Evolutionary conservation across 2,329 filamentous ascomycete species (phyloP).

Genomic region (Juglanconis oblonga): DNA sequence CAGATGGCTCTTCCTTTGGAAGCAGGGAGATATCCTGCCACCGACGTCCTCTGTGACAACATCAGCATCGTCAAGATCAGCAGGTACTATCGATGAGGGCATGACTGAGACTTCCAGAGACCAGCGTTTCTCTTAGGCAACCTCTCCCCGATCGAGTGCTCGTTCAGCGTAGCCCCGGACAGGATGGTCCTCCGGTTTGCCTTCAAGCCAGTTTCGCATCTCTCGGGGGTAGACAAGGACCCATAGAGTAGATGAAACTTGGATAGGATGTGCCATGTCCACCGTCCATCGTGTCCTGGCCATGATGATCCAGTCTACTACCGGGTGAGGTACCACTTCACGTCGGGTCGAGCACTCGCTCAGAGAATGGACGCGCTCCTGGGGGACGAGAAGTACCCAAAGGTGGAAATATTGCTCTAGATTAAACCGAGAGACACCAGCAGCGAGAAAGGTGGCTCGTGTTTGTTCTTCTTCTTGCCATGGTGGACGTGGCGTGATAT

Average conservation of each 20-base stretch:
- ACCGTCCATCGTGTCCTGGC: background rate
- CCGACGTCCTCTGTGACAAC: background rate
- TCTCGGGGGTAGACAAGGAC: background rate
- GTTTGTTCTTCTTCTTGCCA: no score
- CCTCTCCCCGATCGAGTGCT: background rate
- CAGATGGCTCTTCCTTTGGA: background rate
- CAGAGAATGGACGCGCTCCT: background rate
- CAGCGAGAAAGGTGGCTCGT: no score
- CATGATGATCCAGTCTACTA: background rate
- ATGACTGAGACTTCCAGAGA: background rate
- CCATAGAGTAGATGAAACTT: background rate
- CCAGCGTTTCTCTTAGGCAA: background rate
- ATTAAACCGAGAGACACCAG: no score
- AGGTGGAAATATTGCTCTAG: background rate
- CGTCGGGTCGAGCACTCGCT: background rate
- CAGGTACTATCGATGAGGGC: background rate
- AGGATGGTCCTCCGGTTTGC: background rate
- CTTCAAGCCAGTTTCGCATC: background rate
- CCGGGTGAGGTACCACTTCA: background rate
- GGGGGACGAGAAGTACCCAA: background rate
- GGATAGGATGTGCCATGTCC: background rate
- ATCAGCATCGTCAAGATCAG: background rate
- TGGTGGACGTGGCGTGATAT: no score
- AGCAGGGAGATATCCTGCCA: conserved; percentile 1
- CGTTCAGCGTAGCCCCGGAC: background rate